Evolutionary conservation across 164 flowering plant genomes (phyloP).

Genomic region (Stephania japonica): DNA sequence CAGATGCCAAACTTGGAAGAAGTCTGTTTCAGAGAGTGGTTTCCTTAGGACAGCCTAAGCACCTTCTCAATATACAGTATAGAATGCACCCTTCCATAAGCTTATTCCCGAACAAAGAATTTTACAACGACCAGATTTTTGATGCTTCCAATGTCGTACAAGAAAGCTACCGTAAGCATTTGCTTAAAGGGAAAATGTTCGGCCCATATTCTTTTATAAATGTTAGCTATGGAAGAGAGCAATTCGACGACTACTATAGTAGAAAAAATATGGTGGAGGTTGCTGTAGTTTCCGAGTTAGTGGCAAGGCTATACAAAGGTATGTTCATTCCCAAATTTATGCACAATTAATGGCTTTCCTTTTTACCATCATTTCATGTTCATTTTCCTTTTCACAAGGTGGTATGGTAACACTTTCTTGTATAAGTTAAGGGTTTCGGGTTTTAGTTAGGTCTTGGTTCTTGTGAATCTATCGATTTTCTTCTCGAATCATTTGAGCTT

Average conservation of each 20-base stretch:
- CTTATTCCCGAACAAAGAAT: slow-evolving; percentile 24
- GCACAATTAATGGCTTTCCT: too few relatives aligned
- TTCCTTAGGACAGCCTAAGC: slow-evolving; percentile 20
- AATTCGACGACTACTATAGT: slow-evolving; percentile 15
- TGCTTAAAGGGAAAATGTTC: slow-evolving; percentile 19
- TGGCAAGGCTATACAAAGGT: slow-evolving; percentile 33
- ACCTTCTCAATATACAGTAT: slow-evolving; percentile 33
- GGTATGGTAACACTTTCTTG: too few relatives aligned
- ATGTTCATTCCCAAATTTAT: slow-evolving; percentile 1
- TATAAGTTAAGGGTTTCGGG: too few relatives aligned
- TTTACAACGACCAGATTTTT: slow-evolving; percentile 18
- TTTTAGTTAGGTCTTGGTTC: too few relatives aligned
- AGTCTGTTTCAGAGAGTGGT: slow-evolving; percentile 25
- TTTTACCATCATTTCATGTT: too few relatives aligned
- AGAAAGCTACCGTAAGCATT: slow-evolving; percentile 5
- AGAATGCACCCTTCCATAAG: slow-evolving; percentile 41
- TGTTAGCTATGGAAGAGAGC: slow-evolving; percentile 22
- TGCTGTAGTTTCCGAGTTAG: slow-evolving; percentile 21
- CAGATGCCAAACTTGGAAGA: slow-evolving; percentile 25
- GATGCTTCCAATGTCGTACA: slow-evolving; percentile 22
- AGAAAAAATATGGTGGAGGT: slow-evolving; percentile 34
- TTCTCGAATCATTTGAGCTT: neutral
- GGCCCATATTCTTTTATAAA: slow-evolving; percentile 28
- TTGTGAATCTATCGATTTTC: too few relatives aligned
- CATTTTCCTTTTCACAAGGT: too few relatives aligned